phyloP scores from a whole-genome alignment of 2,329 filamentous ascomycete genomes.

The Colletotrichum karsti region DNA sequence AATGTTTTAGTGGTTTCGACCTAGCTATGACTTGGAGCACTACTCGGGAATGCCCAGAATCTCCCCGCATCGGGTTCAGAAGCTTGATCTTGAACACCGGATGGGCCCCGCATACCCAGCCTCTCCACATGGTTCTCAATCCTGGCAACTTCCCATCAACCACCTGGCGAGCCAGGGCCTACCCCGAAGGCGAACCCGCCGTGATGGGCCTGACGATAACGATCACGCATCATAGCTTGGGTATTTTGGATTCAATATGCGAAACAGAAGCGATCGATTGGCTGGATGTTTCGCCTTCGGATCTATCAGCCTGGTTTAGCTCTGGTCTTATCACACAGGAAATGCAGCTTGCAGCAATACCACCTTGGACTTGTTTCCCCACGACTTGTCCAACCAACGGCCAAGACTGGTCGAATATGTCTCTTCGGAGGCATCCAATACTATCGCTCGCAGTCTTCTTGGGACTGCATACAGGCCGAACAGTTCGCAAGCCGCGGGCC shows the following conservation, averaged over 20 bases:
- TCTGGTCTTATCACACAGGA: neutral
- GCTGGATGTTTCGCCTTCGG: neutral
- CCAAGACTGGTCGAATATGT: neutral
- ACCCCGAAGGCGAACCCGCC: neutral
- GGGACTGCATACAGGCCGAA: neutral
- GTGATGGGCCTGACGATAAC: slow-evolving; percentile 4
- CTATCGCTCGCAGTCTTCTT: neutral
- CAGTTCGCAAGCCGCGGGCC: neutral
- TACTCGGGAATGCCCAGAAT: neutral
- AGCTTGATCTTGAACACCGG: neutral
- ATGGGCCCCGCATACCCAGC: neutral
- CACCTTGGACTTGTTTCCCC: neutral
- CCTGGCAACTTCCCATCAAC: neutral
- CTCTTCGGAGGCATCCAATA: neutral
- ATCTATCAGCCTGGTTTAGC: neutral
- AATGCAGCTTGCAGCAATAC: neutral
- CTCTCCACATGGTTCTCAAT: neutral
- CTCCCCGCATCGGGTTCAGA: neutral
- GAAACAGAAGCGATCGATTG: neutral
- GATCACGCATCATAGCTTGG: neutral
- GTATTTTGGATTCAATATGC: neutral
- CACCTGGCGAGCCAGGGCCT: neutral
- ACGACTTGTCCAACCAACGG: neutral
- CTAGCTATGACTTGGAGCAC: neutral
- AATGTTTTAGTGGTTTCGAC: too few species aligned